A percentile compares a stretch with the other conserved stretches of the same genome.
These are phyloP conservation scores for Aspergillus intermedius DNA, from an alignment of 2,329 filamentous ascomycete genomes.

Conservation along the genomic window DNA sequence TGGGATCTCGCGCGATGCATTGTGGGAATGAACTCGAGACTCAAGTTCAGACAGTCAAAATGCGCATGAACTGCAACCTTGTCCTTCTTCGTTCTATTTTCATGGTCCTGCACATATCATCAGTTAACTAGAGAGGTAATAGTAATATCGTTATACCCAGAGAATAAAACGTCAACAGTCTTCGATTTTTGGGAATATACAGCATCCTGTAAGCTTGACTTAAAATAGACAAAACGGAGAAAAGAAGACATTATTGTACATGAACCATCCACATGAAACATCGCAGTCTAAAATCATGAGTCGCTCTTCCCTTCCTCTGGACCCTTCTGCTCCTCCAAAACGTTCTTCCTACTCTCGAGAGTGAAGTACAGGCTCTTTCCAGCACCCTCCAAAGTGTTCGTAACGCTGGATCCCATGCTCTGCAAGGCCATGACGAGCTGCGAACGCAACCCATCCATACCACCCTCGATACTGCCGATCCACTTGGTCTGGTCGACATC, in stretches of 20 bases:
- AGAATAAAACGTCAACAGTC: slow-evolving; percentile 3
- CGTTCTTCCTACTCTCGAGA: slow-evolving; percentile 71
- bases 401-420: slow-evolving; percentile 69
- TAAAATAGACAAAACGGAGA: not conserved
- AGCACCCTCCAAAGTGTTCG: slow-evolving; percentile 70
- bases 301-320: slow-evolving; percentile 26
- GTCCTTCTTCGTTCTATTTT: slow-evolving; percentile 3
- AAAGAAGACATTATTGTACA: slow-evolving; percentile 28
- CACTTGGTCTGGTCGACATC: slow-evolving; percentile 65
- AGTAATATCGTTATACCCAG: not conserved
- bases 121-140: not conserved
- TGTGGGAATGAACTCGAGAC: slow-evolving; percentile 78
- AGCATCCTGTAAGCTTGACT: slow-evolving; percentile 10
- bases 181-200: slow-evolving; percentile 16
- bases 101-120: not conserved
- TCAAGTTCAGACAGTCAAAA: slow-evolving; percentile 32
- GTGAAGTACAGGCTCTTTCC: slow-evolving; percentile 80
- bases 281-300: slow-evolving; percentile 16
- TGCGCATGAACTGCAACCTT: slow-evolving; percentile 7
- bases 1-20: slow-evolving; percentile 87
- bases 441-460: slow-evolving; percentile 70
- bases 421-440: slow-evolving; percentile 79
- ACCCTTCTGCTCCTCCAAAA: slow-evolving; percentile 61
- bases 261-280: slow-evolving; percentile 13
- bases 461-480: slow-evolving; percentile 72